Evolutionary conservation across 768 basidiomycete species (phyloP), one percentile per base, ranked within the genome.

Genomic region (Phlebiopsis gigantea): DNA sequence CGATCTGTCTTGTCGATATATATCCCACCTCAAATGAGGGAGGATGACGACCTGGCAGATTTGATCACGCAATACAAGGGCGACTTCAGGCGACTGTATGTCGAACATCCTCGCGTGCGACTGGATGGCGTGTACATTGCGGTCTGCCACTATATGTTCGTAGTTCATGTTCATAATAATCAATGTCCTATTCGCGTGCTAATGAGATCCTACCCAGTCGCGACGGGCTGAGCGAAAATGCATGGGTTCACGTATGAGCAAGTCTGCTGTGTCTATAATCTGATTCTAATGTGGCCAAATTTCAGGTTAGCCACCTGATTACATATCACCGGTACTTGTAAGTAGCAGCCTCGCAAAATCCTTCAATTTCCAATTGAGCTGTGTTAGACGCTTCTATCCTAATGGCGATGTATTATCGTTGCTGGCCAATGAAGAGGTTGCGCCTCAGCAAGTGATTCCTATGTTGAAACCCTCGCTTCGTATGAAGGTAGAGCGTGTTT

Each of bases 291-390:
- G n/a, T n/a, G n/a, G n/a, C n/a, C n/a, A 61, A 46, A 55, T 8
- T 56, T 22, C 64, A 91, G 90, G 76, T 90, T 57, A 89, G 74
- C 66, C 92, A 96, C 65, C 77, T 94, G 57, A 82, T 97, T 65
- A 95, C 92, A 5, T 97, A 96, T 69, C 90, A 95, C 65, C 90
- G 94, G 29, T 96, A 92, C 69, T 77, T 97, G 85, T 90, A 61
- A 70, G 87, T 61, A 21, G 28, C 61, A 19, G 31, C 22, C 15
- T 42, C 30, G 26, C 14, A 8, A 47, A 12, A 21, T 43, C 47
- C 12, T 54, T 28, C 1, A 28, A 4, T 44, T 19, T 54, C 25
- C 6, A n/a, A 10, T 44, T 26, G 9, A 12, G n/a, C 21, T 17
- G 9, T 31, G 4, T 26, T 12, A 92, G 90, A 45, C 90, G 94